phyloP scores from a whole-genome alignment of 2,329 filamentous ascomycete species.

The Neofusicoccum sp. region DNA sequence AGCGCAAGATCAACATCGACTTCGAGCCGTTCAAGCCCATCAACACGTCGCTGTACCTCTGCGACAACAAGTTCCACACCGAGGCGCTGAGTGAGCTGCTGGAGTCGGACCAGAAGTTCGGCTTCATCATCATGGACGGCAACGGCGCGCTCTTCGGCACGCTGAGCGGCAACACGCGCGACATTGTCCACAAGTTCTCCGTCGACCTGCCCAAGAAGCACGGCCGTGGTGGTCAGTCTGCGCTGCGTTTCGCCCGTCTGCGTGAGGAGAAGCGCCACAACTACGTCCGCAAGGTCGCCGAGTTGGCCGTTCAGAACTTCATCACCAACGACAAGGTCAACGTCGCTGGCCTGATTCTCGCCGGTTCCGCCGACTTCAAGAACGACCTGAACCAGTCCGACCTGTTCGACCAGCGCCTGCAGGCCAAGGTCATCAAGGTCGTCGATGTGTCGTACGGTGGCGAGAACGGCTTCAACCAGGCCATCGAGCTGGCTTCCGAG shows the following conservation, averaged over 20 bases:
- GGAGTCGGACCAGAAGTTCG: slow-evolving; percentile 98
- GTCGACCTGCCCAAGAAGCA: slow-evolving; percentile 99
- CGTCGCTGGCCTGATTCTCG: slow-evolving; percentile 89
- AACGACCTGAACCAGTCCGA: slow-evolving; percentile 98
- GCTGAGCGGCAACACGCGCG: slow-evolving; percentile 93
- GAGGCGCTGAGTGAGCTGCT: slow-evolving; percentile 95
- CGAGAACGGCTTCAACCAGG: slow-evolving; percentile 99
- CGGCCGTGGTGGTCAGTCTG: slow-evolving; percentile 99
- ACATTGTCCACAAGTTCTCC: slow-evolving; percentile 95
- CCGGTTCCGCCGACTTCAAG: slow-evolving; percentile 98
- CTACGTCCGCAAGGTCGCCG: slow-evolving; percentile 98
- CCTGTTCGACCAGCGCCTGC: slow-evolving; percentile 89
- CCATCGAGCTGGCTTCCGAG: slow-evolving; percentile 91
- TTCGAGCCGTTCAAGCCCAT: slow-evolving; percentile 99
- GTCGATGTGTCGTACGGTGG: slow-evolving; percentile 98
- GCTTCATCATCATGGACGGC: slow-evolving; percentile 99
- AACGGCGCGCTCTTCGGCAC: slow-evolving; percentile 98
- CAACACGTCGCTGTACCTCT: slow-evolving; percentile 98
- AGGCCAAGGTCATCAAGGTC: slow-evolving; percentile 97
- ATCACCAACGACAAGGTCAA: slow-evolving; percentile 99
- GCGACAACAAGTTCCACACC: slow-evolving; percentile 99
- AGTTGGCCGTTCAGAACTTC: slow-evolving; percentile 97
- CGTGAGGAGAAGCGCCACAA: slow-evolving; percentile 99
- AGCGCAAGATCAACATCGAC: slow-evolving; percentile 99
- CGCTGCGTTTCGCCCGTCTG: slow-evolving; percentile 97